Conservation (phyloP, 1,139 yeast species). For the Arxiozyma slooffiae region DNA sequence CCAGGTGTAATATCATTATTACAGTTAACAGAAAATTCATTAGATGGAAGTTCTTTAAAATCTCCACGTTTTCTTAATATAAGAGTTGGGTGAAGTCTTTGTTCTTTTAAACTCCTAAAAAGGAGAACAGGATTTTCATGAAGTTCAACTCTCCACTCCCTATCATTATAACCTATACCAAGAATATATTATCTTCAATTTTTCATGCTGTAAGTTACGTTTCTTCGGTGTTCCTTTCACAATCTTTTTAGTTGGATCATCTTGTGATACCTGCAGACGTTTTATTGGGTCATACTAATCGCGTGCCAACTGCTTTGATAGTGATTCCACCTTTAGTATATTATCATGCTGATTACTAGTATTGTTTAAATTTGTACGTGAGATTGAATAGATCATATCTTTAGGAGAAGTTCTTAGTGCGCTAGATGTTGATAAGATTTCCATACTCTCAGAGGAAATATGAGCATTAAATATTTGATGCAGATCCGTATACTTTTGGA, state of each 20-base stretch:
- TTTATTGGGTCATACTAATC: conserved; percentile 35
- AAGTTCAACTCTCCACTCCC: conserved; percentile 71
- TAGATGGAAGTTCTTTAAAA: conserved; percentile 22
- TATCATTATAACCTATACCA: conserved; percentile 84
- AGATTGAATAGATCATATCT: background rate
- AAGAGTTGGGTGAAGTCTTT: conserved; percentile 84
- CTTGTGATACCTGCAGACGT: conserved; percentile 78
- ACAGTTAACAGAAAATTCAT: background rate
- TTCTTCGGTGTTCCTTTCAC: conserved; percentile 83
- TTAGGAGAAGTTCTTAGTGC: background rate
- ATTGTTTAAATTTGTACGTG: background rate
- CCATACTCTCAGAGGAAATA: background rate
- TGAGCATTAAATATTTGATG: background rate
- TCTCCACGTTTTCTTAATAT: conserved; percentile 81
- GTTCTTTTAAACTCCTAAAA: conserved; percentile 79
- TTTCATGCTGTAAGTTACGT: conserved; percentile 64
- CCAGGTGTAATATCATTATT: conserved; percentile 7
- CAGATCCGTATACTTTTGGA: background rate
- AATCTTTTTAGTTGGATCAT: conserved; percentile 84
- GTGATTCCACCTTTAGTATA: background rate
- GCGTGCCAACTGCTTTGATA: background rate
- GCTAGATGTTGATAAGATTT: background rate
- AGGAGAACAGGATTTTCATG: conserved; percentile 84
- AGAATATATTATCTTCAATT: conserved; percentile 88
- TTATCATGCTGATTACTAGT: background rate